Evolutionary conservation across 2,329 filamentous ascomycete genomes (phyloP), one percentile per base, ranked within the genome.

Genomic region (Colletotrichum lentis): DNA sequence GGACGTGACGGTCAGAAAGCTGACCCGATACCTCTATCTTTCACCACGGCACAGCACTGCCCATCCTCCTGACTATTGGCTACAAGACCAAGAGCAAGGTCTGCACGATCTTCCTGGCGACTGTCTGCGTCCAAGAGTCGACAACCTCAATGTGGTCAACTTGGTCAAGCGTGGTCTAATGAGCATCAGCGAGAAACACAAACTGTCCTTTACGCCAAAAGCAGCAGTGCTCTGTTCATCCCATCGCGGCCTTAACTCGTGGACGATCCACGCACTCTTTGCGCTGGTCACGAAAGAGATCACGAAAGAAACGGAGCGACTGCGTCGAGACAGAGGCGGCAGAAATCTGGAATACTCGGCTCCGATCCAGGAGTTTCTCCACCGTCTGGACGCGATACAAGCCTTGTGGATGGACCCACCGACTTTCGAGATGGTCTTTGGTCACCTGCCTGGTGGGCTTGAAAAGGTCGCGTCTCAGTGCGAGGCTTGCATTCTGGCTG

Each of bases 401-500:
- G 76, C 76, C 7, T 72, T 84, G 22, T 84, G 82, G 80, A 77
- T 83, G 18, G 71, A 74, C 1, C 71, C 74, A 1, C 53, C 39
- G 37, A 71, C 78, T 3, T 84, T 83, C 67, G 68, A 72, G 20
- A 49, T 72, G 14, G 69, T 76, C 3, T 83, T 79, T 69, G 74
- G 76, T 1, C 75, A 78, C n/a, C 35, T 71, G 70, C 54, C 73
- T 70, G 24, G 47, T 27, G 27, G 72, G 46, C 52, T 77, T 43
- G 72, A 69, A 7, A 56, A 69, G 12, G 74, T 83, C 4, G 64
- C 69, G 37, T 77, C 73, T 7, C 75, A 77, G 16, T 88, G 86
- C 69, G 82, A 86, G 71, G 85, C 84, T 1, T 88, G 86, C 69
- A 81, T 85, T 35, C 73, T 88, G 14, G 79, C 83, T 1, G 77